Conservation (phyloP, 768 basidiomycete species). For the Leccinum obscurum region DNA sequence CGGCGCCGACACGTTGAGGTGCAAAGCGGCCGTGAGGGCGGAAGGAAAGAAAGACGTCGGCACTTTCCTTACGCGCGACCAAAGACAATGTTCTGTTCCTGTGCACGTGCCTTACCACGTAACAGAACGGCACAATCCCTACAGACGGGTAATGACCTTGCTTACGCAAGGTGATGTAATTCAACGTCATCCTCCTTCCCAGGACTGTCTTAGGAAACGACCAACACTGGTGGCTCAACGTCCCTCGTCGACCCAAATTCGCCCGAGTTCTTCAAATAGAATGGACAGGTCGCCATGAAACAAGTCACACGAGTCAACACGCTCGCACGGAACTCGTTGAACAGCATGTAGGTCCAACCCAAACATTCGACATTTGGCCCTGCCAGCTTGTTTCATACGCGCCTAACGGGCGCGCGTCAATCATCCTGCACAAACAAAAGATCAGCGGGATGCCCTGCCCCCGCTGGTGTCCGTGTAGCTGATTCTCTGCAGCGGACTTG, state of each 20-base stretch:
- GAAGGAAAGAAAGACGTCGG: no score
- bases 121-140: no score
- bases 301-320: conserved; percentile 51
- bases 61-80: no score
- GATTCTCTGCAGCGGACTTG: conserved; percentile 33
- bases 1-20: no score
- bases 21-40: no score
- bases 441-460: conserved; percentile 31
- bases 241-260: conserved; percentile 51
- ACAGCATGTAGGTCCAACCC: conserved; percentile 35
- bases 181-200: conserved; percentile 19
- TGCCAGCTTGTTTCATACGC: no score
- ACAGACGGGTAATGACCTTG: no score
- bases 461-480: no score
- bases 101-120: no score
- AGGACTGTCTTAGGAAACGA: conserved; percentile 9
- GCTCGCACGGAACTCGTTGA: conserved; percentile 41
- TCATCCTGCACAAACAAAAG: conserved; percentile 51
- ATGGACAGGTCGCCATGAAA: conserved; percentile 47
- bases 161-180: no score
- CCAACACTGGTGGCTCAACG: conserved; percentile 5
- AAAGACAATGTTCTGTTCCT: no score
- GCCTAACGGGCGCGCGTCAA: conserved; percentile 58
- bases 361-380: no score
- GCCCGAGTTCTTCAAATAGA: conserved; percentile 61